phyloP scores from a whole-genome alignment of 2,329 filamentous ascomycete genomes.

The Hypoxylon sp. region DNA sequence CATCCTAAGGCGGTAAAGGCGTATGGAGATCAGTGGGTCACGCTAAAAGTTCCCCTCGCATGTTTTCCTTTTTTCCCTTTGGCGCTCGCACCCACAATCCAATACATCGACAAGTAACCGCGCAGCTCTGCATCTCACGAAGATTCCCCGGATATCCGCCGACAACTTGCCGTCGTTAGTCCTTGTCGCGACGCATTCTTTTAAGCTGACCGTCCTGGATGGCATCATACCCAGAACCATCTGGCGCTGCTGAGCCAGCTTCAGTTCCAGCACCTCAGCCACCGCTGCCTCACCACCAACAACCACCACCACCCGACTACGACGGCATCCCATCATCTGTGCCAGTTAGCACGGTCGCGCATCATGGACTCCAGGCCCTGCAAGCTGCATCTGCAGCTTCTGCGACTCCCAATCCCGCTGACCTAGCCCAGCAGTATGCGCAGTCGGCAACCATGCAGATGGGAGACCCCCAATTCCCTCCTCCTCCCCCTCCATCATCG shows the following conservation, averaged over 20 bases:
- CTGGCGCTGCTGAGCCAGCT: slow-evolving; percentile 30
- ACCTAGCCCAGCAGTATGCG: slow-evolving; percentile 54
- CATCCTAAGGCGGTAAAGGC: slow-evolving; percentile 6
- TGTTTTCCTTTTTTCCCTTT: slow-evolving; percentile 17
- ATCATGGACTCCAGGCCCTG: slow-evolving; percentile 53
- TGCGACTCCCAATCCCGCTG: slow-evolving; percentile 33
- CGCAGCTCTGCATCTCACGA: slow-evolving; percentile 48
- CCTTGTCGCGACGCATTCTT: slow-evolving; percentile 25
- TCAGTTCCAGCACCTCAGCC: slow-evolving; percentile 27
- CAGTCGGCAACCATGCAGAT: slow-evolving; percentile 54
- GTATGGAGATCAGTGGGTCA: slow-evolving; percentile 23
- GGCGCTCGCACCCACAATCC: slow-evolving; percentile 19
- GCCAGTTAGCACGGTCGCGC: slow-evolving; percentile 47
- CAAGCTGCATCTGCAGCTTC: slow-evolving; percentile 52
- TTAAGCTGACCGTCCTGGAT: slow-evolving; percentile 36
- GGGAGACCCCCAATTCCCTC: slow-evolving; percentile 46
- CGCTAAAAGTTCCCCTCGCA: slow-evolving; percentile 17
- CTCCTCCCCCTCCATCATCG: slow-evolving; percentile 25
- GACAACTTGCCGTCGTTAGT: slow-evolving; percentile 51
- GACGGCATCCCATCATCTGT: slow-evolving; percentile 43
- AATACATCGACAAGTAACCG: slow-evolving; percentile 15
- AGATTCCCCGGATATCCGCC: slow-evolving; percentile 54
- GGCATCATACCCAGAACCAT: slow-evolving; percentile 50
- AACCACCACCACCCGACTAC: slow-evolving; percentile 30
- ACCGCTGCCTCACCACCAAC: slow-evolving; percentile 16